Percentiles rank a stretch among this genome's conserved stretches.
These are phyloP conservation scores for Cyanophora paradoxa DNA, from an alignment of 78 protist species.

Conservation along the genomic window DNA sequence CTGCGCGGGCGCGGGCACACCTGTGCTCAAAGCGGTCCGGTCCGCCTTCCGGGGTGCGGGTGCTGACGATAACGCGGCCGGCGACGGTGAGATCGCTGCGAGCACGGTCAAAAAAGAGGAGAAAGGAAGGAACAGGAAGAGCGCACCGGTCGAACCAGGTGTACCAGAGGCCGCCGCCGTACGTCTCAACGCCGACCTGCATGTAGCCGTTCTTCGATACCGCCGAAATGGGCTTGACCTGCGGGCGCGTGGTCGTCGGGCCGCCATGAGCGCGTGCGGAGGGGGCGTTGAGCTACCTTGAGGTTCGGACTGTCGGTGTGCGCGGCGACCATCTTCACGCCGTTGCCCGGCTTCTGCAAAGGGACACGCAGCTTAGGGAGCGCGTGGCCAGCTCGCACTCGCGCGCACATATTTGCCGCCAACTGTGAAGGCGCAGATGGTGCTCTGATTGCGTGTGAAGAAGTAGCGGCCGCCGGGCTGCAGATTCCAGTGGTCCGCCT, in stretches of 20 bases:
- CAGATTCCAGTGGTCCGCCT: conserved; percentile 42
- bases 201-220: conserved; percentile 42
- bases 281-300: conserved; percentile 18
- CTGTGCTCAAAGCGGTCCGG: background rate
- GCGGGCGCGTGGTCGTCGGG: conserved; percentile 9
- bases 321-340: conserved; percentile 69
- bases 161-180: conserved; percentile 95
- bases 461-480: conserved; percentile 59
- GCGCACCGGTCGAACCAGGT: conserved; percentile 87
- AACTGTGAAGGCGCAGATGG: conserved; percentile 83
- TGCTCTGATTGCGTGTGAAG: conserved; percentile 74
- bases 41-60: conserved; percentile 5
- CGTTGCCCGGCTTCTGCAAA: conserved; percentile 57
- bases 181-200: conserved; percentile 71
- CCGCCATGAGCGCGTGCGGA: conserved; percentile 27
- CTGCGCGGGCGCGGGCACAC: no score
- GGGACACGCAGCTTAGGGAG: no score
- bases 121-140: background rate
- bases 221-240: conserved; percentile 39
- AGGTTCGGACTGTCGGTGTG: conserved; percentile 83
- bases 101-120: background rate
- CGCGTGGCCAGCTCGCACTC: no score
- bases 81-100: conserved; percentile 76
- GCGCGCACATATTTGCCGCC: conserved; percentile 76
- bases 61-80: conserved; percentile 64